These are phyloP conservation scores for Coemansia sp. DNA, from an alignment of 192 early-diverging fungal species.

Conservation along the genomic window DNA sequence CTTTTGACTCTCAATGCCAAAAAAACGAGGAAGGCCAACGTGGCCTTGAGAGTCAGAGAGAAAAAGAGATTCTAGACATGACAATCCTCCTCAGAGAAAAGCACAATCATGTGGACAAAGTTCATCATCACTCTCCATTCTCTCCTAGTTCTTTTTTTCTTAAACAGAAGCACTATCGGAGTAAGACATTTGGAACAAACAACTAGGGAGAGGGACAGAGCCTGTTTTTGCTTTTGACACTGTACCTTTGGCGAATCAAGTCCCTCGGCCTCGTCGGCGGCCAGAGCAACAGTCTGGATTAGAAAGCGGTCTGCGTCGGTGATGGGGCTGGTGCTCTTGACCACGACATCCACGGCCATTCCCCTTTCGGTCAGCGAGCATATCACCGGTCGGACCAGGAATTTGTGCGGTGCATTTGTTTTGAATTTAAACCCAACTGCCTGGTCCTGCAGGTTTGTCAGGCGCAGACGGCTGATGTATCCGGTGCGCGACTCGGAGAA, in stretches of 20 bases:
- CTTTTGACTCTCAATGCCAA: too few relatives aligned
- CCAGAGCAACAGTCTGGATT: constrained; percentile 58
- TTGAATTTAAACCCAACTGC: constrained; percentile 62
- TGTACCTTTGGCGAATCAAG: constrained; percentile 59
- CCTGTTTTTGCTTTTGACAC: neutral
- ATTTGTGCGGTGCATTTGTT: constrained; percentile 62
- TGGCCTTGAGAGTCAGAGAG: neutral
- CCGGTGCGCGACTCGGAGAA: constrained; percentile 46
- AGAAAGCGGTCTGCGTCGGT: constrained; percentile 58
- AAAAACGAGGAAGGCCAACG: too few relatives aligned
- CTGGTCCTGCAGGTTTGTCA: constrained; percentile 48
- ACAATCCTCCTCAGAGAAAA: too few relatives aligned
- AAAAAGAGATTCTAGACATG: neutral
- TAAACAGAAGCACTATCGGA: too few relatives aligned
- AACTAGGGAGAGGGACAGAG: too few relatives aligned
- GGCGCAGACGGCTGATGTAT: constrained; percentile 51
- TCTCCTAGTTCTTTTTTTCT: neutral
- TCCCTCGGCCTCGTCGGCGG: constrained; percentile 43
- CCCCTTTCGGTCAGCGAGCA: constrained; percentile 49
- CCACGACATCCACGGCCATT: constrained; percentile 54
- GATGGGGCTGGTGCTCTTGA: constrained; percentile 52
- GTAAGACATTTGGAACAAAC: too few relatives aligned
- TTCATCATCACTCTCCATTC: neutral
- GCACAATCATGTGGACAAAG: too few relatives aligned
- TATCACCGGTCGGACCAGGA: constrained; percentile 59